These are phyloP conservation scores for Endoconidiophora polonica DNA, from an alignment of 2,329 filamentous ascomycete species.

Conservation along the genomic window DNA sequence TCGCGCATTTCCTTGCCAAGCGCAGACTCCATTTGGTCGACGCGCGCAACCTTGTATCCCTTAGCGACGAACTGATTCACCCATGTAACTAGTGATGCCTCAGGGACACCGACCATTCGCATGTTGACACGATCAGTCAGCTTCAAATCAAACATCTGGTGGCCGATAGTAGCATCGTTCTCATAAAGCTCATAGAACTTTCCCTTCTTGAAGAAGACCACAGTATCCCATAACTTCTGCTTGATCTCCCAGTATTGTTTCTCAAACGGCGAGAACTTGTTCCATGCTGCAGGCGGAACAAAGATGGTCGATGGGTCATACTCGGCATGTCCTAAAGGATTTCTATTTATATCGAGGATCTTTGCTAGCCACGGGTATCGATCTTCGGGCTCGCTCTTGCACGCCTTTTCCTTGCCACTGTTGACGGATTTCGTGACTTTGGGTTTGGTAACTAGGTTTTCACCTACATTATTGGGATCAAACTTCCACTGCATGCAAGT, in stretches of 20 bases:
- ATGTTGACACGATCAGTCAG: slow-evolving; percentile 97
- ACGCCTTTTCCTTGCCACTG: slow-evolving; percentile 47
- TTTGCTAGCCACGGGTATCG: slow-evolving; percentile 84
- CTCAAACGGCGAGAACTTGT: slow-evolving; percentile 81
- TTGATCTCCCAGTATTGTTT: slow-evolving; percentile 99
- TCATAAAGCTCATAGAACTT: slow-evolving; percentile 99
- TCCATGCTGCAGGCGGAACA: slow-evolving; percentile 66
- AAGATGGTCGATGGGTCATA: slow-evolving; percentile 86
- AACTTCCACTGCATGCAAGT: slow-evolving; percentile 55
- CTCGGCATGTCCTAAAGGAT: slow-evolving; percentile 64
- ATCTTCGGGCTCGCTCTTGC: slow-evolving; percentile 67
- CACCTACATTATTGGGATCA: slow-evolving; percentile 29
- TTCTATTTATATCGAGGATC: slow-evolving; percentile 66
- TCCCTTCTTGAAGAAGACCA: slow-evolving; percentile 99
- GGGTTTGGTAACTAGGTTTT: slow-evolving; percentile 15
- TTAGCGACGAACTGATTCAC: slow-evolving; percentile 97
- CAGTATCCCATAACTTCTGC: slow-evolving; percentile 89
- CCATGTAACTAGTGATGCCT: slow-evolving; percentile 91
- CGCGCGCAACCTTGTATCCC: slow-evolving; percentile 89
- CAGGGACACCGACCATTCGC: slow-evolving; percentile 97
- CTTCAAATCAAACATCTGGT: slow-evolving; percentile 94
- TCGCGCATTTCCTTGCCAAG: slow-evolving; percentile 98
- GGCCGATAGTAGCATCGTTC: slow-evolving; percentile 89
- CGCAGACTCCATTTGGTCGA: slow-evolving; percentile 93
- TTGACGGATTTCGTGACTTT: slow-evolving; percentile 14